Percentiles rank a stretch among this genome's conserved stretches.
These are phyloP conservation scores for Xenoacremonium recifei DNA, from an alignment of 2,329 filamentous ascomycete genomes.

Conservation along the genomic window DNA sequence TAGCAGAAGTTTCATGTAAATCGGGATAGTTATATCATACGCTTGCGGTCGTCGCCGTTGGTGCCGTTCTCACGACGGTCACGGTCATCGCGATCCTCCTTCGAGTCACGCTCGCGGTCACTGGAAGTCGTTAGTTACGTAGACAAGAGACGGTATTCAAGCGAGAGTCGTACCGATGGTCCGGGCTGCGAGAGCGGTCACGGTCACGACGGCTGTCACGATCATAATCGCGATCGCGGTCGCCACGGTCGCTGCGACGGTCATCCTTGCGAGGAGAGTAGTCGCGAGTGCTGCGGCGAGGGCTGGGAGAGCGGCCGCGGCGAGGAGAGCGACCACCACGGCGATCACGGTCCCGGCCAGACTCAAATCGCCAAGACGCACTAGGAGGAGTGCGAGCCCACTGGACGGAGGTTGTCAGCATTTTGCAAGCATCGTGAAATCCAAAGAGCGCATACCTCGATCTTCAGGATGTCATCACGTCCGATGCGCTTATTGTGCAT, in stretches of 20 bases:
- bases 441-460: constrained; percentile 69
- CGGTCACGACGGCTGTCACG: constrained; percentile 73
- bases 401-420: constrained; percentile 47
- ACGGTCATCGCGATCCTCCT: constrained; percentile 69
- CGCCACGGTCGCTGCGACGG: constrained; percentile 54
- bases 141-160: neutral
- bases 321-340: constrained; percentile 61
- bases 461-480: constrained; percentile 93
- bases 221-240: constrained; percentile 76
- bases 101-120: constrained; percentile 55
- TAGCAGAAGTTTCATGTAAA: neutral
- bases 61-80: constrained; percentile 74
- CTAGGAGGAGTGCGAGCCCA: constrained; percentile 98
- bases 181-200: constrained; percentile 73
- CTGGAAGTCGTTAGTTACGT: constrained; percentile 29
- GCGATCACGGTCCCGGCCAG: constrained; percentile 74
- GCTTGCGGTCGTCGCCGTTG: constrained; percentile 89
- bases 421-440: no score
- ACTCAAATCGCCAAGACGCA: constrained; percentile 97
- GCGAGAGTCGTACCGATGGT: constrained; percentile 47
- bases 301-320: constrained; percentile 72
- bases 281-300: constrained; percentile 73
- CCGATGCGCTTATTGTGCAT: constrained; percentile 99
- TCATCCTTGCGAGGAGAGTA: constrained; percentile 90
- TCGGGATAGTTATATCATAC: constrained; percentile 53